phyloP scores from a whole-genome alignment of 169 alveolate species.

The Toxoplasma gondii region DNA sequence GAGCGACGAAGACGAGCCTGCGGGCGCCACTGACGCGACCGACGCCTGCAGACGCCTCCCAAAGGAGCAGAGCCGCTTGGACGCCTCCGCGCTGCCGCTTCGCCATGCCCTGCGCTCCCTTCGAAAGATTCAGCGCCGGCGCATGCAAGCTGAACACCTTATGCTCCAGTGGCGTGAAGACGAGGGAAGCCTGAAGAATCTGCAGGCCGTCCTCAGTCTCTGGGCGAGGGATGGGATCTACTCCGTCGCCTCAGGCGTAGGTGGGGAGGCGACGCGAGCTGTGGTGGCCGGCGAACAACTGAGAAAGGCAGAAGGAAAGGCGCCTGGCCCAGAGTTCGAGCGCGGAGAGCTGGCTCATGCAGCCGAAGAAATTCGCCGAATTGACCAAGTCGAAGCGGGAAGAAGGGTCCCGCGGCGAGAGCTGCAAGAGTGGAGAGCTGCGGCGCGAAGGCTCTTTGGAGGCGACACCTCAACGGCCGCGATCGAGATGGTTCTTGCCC shows the following conservation, averaged over 20 bases:
- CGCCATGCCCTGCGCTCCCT: slow-evolving; percentile 21
- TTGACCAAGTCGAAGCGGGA: not conserved
- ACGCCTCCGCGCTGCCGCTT: slow-evolving; percentile 23
- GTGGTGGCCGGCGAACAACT: not conserved
- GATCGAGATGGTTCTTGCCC: not conserved
- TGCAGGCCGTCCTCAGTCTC: not conserved
- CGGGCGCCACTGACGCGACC: not conserved
- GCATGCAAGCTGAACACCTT: not conserved
- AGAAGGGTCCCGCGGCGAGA: slow-evolving; percentile 4
- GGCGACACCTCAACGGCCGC: not conserved
- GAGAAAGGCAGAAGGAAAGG: not conserved
- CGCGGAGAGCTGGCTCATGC: not conserved
- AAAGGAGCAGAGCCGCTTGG: not conserved
- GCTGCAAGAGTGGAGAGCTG: slow-evolving; percentile 19
- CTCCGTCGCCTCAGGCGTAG: not conserved
- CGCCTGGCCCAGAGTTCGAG: not conserved
- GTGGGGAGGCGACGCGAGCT: not conserved
- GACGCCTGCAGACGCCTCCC: not conserved
- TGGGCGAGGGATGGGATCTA: slow-evolving; percentile 25
- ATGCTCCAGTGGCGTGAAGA: not conserved
- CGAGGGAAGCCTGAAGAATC: not conserved
- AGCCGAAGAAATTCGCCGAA: not conserved
- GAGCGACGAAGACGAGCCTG: slow-evolving; percentile 6
- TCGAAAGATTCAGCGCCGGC: not conserved
- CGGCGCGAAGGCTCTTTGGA: not conserved